These are phyloP conservation scores for Aspergillus panamensis DNA, from an alignment of 495 filamentous ascomycete genomes.

Conservation along the genomic window DNA sequence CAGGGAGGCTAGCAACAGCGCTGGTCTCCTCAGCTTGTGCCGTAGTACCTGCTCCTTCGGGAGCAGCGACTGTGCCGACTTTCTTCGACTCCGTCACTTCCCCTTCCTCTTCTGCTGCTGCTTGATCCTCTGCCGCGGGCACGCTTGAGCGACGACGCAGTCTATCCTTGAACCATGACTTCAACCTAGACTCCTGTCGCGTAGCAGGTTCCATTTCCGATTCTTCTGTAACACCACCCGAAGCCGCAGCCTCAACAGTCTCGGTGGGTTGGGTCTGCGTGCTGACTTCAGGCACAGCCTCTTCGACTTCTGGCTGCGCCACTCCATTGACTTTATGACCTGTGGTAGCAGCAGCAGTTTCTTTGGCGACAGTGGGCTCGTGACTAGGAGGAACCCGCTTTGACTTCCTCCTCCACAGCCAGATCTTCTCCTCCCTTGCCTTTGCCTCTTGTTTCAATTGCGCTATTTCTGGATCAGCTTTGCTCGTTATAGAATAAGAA, in stretches of 20 bases:
- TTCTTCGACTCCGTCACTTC: background rate
- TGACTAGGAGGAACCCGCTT: slow-evolving; percentile 19
- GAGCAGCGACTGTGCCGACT: background rate
- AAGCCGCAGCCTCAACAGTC: slow-evolving; percentile 3
- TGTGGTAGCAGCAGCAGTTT: background rate
- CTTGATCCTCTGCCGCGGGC: slow-evolving; percentile 8
- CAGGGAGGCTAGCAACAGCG: background rate
- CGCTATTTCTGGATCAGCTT: slow-evolving; percentile 35
- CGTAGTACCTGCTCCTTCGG: background rate
- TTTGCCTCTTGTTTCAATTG: slow-evolving; percentile 33
- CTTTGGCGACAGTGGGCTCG: slow-evolving; percentile 15
- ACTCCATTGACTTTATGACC: slow-evolving; percentile 6
- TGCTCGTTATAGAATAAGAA: background rate
- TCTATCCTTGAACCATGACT: slow-evolving; percentile 58
- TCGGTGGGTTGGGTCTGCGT: slow-evolving; percentile 5
- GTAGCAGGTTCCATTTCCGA: slow-evolving; percentile 27
- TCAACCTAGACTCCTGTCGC: slow-evolving; percentile 45
- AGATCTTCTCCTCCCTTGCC: slow-evolving; percentile 27
- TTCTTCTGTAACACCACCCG: slow-evolving; percentile 19
- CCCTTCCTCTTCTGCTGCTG: slow-evolving; percentile 5
- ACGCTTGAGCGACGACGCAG: slow-evolving; percentile 44
- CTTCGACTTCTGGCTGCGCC: slow-evolving; percentile 10
- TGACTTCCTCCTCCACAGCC: slow-evolving; percentile 32
- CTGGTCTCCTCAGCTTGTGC: slow-evolving; percentile 4
- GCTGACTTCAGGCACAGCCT: background rate